Conservation (phyloP, 768 basidiomycete genomes). For the Lactarius indigo region DNA sequence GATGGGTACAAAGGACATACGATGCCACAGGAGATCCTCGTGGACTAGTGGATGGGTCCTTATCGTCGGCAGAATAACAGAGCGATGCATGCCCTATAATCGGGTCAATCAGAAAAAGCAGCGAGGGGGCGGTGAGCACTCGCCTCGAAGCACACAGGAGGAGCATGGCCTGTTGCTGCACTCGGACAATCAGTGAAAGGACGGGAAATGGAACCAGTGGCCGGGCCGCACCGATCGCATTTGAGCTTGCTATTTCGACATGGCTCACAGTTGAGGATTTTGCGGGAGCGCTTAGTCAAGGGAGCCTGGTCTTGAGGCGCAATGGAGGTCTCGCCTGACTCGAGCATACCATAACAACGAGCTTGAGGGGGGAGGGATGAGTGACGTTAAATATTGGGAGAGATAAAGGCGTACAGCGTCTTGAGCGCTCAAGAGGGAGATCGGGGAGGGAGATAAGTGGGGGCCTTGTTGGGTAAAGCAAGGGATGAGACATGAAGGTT, state of each 20-base stretch:
- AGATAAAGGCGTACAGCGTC: conserved; percentile 15
- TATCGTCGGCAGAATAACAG: conserved; percentile 25
- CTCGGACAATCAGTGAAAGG: background rate
- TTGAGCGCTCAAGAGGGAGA: conserved; percentile 23
- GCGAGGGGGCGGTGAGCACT: background rate
- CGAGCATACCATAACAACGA: conserved; percentile 25
- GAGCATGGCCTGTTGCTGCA: conserved; percentile 25
- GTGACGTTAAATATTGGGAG: conserved; percentile 20
- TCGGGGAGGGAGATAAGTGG: conserved; percentile 24
- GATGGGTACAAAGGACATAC: background rate
- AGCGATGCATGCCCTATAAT: conserved; percentile 23
- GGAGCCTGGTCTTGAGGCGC: conserved; percentile 20
- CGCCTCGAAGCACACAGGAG: conserved; percentile 25
- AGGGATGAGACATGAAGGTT: conserved; percentile 25
- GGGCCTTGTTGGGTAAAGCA: conserved; percentile 22
- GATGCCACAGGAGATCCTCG: conserved; percentile 17
- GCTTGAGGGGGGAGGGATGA: conserved; percentile 17
- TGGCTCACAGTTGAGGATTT: conserved; percentile 26
- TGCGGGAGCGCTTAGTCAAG: conserved; percentile 24
- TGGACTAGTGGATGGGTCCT: conserved; percentile 20
- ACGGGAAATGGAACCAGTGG: background rate
- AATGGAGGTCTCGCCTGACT: conserved; percentile 25
- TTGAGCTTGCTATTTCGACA: conserved; percentile 28
- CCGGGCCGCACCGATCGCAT: conserved; percentile 22
- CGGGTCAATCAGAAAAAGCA: background rate